Percentiles rank a stretch among this genome's conserved stretches.
Conservation (phyloP, 805 yeast genomes). For the Wickerhamiella sorbophila region DNA sequence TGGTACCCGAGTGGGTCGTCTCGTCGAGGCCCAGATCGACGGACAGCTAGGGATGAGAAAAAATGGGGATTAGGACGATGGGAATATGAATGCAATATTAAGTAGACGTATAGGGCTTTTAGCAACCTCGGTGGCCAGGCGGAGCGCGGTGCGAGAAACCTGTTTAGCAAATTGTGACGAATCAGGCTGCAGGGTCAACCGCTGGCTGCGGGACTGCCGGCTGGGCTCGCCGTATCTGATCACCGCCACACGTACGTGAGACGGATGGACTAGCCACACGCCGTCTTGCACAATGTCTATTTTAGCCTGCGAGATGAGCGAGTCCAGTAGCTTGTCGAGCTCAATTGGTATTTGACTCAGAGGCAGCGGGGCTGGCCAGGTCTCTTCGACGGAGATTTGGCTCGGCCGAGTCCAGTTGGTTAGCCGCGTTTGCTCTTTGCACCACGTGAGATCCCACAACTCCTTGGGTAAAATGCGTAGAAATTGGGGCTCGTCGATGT, state of each 20-base stretch:
- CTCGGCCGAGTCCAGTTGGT: slow-evolving; percentile 12
- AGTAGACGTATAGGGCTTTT: slow-evolving; percentile 4
- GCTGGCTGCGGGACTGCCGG: background rate
- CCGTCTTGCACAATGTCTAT: slow-evolving; percentile 16
- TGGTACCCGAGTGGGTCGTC: too few relatives aligned
- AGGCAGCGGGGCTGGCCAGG: slow-evolving; percentile 11
- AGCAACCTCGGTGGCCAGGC: background rate
- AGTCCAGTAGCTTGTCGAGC: slow-evolving; percentile 9
- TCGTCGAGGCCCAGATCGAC: too few relatives aligned
- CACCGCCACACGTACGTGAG: slow-evolving; percentile 3
- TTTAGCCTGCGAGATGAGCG: slow-evolving; percentile 16
- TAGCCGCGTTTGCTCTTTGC: slow-evolving; percentile 8
- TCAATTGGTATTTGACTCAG: slow-evolving; percentile 4
- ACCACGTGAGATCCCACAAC: slow-evolving; percentile 9
- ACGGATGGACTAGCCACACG: slow-evolving; percentile 17
- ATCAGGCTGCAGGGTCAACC: background rate
- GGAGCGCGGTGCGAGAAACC: background rate
- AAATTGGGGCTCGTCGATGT: background rate
- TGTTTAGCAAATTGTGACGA: background rate
- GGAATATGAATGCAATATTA: slow-evolving; percentile 3
- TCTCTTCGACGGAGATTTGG: slow-evolving; percentile 22
- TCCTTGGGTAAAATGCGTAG: background rate
- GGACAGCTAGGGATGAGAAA: too few relatives aligned
- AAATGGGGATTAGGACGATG: too few relatives aligned
- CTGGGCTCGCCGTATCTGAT: slow-evolving; percentile 2